Evolutionary conservation across 345 rosid species (phyloP).

Genomic region (Erucastrum elatum): DNA sequence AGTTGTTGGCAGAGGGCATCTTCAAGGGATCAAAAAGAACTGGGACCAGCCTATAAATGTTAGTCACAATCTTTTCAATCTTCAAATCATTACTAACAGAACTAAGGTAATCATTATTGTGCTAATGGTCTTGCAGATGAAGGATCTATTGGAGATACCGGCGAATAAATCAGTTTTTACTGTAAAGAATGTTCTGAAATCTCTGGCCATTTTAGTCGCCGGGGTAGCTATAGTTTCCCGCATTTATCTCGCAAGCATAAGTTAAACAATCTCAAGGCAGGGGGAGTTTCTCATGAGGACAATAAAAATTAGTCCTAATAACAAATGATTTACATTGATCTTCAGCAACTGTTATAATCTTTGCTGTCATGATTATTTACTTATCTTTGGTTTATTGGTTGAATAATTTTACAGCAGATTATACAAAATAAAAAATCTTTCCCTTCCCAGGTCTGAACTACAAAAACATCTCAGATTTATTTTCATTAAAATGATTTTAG

Average conservation of each 20-base stretch:
- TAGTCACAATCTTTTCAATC: conserved; percentile 19
- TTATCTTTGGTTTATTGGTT: neutral
- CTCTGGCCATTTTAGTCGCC: conserved; percentile 54
- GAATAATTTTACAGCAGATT: conserved; percentile 8
- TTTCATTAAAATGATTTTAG: neutral
- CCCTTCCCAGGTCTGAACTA: neutral
- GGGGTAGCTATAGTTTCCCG: conserved; percentile 70
- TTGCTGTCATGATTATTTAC: conserved; percentile 3
- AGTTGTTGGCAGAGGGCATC: conserved; percentile 93
- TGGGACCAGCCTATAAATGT: conserved; percentile 83
- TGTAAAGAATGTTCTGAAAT: conserved; percentile 47
- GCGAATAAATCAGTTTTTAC: conserved; percentile 43
- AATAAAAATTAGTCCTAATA: neutral
- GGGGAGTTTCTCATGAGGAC: conserved; percentile 24
- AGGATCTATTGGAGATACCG: conserved; percentile 65
- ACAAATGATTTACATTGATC: conserved; percentile 21
- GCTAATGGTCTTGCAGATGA: conserved; percentile 42
- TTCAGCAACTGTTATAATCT: neutral
- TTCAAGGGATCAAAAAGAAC: conserved; percentile 76
- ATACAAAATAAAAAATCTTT: neutral
- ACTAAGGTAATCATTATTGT: neutral
- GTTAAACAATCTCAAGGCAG: conserved; percentile 28
- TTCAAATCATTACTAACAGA: neutral
- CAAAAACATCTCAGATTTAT: neutral
- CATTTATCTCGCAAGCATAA: conserved; percentile 50